These are phyloP conservation scores for Nelumbo lutea DNA, from an alignment of 164 flowering plant species.

Conservation along the genomic window DNA sequence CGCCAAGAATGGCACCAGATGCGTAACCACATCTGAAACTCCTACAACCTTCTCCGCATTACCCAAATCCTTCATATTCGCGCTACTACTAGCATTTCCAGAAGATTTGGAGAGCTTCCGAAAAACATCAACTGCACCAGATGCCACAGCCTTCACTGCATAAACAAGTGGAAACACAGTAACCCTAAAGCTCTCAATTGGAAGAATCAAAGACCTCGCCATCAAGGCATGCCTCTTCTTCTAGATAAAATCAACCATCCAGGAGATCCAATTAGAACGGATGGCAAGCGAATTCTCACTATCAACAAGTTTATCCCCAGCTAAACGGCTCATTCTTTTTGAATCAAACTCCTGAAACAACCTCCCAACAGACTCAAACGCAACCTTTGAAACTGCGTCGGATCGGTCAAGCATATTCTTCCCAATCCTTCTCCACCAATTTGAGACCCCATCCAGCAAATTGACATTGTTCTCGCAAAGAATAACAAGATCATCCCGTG, in stretches of 20 bases:
- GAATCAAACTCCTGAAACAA: constrained; percentile 85
- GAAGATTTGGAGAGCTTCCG: constrained; percentile 59
- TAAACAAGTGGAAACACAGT: constrained; percentile 27
- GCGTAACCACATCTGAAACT: constrained; percentile 85
- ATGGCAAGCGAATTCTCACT: constrained; percentile 91
- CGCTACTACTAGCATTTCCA: constrained; percentile 15
- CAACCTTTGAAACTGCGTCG: constrained; percentile 81
- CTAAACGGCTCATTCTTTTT: constrained; percentile 88
- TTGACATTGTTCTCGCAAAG: constrained; percentile 87
- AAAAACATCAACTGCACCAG: constrained; percentile 68
- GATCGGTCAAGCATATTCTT: constrained; percentile 75
- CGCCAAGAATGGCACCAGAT: constrained; percentile 78
- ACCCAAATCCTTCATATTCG: constrained; percentile 29
- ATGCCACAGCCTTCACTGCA: constrained; percentile 29
- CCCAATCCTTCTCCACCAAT: constrained; percentile 89
- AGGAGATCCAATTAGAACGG: constrained; percentile 82
- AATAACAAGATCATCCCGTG: constrained; percentile 84
- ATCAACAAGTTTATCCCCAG: constrained; percentile 95
- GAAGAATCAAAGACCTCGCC: constrained; percentile 77
- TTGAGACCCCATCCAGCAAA: constrained; percentile 65
- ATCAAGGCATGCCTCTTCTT: constrained; percentile 70
- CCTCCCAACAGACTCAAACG: constrained; percentile 81
- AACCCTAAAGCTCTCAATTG: constrained; percentile 79
- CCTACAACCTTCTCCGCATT: constrained; percentile 90
- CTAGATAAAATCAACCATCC: constrained; percentile 82